phyloP scores from a whole-genome alignment of 1,139 yeast genomes.

The Taphrina betulina region DNA sequence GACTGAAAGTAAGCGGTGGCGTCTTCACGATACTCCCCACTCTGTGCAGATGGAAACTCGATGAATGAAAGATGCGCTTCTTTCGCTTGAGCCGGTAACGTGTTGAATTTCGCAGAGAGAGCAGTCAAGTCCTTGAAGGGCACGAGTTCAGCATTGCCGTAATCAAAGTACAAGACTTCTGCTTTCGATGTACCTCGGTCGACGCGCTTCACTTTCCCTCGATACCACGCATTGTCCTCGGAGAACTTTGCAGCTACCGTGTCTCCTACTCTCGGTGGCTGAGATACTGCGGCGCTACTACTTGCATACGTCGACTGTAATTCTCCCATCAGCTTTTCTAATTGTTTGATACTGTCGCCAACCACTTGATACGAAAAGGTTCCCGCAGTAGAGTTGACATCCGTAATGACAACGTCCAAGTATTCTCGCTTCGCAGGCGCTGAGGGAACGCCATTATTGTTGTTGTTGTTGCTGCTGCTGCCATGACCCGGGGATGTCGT shows the following conservation, averaged over 20 bases:
- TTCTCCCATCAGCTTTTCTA: constrained; percentile 39
- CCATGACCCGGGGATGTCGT: constrained; percentile 40
- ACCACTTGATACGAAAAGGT: constrained; percentile 36
- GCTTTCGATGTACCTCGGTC: constrained; percentile 53
- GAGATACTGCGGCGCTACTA: constrained; percentile 12
- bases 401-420: constrained; percentile 63
- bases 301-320: constrained; percentile 1
- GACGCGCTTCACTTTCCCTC: constrained; percentile 48
- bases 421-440: constrained; percentile 46
- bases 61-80: constrained; percentile 58
- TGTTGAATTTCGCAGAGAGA: constrained; percentile 56
- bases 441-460: constrained; percentile 35
- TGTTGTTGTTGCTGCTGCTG: constrained; percentile 39
- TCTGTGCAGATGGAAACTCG: constrained; percentile 59
- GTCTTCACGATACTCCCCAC: constrained; percentile 60
- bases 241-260: constrained; percentile 58
- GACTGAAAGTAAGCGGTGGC: constrained; percentile 61
- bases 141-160: constrained; percentile 60
- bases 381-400: constrained; percentile 45
- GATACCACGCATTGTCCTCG: constrained; percentile 61
- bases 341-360: constrained; percentile 41
- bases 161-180: constrained; percentile 63
- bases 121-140: constrained; percentile 52
- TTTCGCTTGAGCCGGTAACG: constrained; percentile 59
- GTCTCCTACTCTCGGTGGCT: constrained; percentile 55